phyloP scores from a whole-genome alignment of 2,329 filamentous ascomycete genomes.

The Aspergillus pseudoglaucus region DNA sequence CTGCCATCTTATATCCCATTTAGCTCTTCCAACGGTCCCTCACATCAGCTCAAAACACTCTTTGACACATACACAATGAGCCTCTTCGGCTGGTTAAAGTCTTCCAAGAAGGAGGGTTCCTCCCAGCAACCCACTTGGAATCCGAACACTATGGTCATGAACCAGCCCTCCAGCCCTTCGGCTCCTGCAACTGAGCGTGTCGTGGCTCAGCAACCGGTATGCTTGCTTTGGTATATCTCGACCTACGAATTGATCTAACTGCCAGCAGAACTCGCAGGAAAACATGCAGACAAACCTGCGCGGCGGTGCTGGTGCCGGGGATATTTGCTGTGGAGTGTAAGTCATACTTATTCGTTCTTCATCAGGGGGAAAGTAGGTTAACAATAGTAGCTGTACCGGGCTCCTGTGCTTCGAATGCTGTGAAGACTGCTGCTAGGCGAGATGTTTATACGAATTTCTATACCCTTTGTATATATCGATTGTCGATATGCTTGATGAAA shows the following conservation, averaged over 20 bases:
- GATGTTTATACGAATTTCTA: background rate
- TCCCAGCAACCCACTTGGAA: constrained; percentile 7
- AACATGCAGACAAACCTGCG: constrained; percentile 21
- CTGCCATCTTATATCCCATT: background rate
- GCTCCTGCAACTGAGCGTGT: constrained; percentile 9
- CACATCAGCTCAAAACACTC: background rate
- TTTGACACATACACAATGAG: background rate
- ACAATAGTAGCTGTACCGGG: constrained; percentile 19
- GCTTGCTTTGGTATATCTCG: background rate
- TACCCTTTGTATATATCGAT: background rate
- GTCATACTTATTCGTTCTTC: constrained; percentile 3
- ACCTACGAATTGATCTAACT: background rate
- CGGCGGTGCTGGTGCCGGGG: constrained; percentile 21
- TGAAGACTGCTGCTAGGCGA: constrained; percentile 24
- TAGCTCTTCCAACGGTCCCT: background rate
- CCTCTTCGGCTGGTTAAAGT: constrained; percentile 15
- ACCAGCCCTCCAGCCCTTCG: constrained; percentile 12
- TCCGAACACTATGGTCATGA: constrained; percentile 12
- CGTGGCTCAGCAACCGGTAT: constrained; percentile 11
- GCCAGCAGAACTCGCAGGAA: constrained; percentile 11
- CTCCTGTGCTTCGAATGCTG: constrained; percentile 27
- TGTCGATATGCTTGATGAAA: background rate
- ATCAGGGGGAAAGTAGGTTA: constrained; percentile 4
- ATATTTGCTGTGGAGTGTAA: constrained; percentile 29
- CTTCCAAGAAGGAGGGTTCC: constrained; percentile 10